Conservation (phyloP, 2,329 filamentous ascomycete species). For the Polytolypa hystricis region DNA sequence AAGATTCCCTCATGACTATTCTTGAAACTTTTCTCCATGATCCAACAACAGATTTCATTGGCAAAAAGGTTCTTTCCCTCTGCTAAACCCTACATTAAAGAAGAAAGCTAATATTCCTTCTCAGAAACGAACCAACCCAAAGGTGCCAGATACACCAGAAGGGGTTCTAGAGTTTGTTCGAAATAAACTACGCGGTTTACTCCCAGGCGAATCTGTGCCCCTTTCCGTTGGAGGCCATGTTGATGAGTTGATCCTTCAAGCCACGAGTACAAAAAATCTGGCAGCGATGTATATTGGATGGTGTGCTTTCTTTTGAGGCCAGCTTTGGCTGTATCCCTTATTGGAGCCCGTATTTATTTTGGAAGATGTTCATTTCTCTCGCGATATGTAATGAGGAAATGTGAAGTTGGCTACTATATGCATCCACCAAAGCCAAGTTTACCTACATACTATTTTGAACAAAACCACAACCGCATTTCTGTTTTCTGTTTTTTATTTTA, state of each 20-base stretch:
- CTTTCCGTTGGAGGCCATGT: constrained; percentile 94
- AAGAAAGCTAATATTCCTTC: constrained; percentile 7
- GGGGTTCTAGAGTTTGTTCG: constrained; percentile 84
- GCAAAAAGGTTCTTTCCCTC: constrained; percentile 45
- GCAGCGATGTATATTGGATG: constrained; percentile 96
- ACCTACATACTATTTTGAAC: too few relatives aligned
- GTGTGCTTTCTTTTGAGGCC: constrained; percentile 28
- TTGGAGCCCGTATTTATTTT: not conserved
- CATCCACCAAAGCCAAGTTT: too few relatives aligned
- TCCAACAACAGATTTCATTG: constrained; percentile 85
- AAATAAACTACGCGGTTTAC: constrained; percentile 71
- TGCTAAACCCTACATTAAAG: constrained; percentile 3
- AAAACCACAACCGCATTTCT: too few relatives aligned
- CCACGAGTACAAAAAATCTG: constrained; percentile 67
- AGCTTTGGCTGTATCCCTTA: not conserved
- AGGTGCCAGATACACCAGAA: constrained; percentile 55
- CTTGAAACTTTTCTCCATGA: constrained; percentile 96
- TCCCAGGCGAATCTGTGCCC: constrained; percentile 81
- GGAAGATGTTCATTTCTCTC: not conserved
- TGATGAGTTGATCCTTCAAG: constrained; percentile 84
- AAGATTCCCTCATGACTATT: constrained; percentile 95
- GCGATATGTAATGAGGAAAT: too few relatives aligned
- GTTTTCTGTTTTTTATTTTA: too few relatives aligned
- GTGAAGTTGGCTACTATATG: too few relatives aligned
- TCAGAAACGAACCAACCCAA: constrained; percentile 40